phyloP scores from a whole-genome alignment of 2,329 filamentous ascomycete genomes.

The Hypoxylon sp. region DNA sequence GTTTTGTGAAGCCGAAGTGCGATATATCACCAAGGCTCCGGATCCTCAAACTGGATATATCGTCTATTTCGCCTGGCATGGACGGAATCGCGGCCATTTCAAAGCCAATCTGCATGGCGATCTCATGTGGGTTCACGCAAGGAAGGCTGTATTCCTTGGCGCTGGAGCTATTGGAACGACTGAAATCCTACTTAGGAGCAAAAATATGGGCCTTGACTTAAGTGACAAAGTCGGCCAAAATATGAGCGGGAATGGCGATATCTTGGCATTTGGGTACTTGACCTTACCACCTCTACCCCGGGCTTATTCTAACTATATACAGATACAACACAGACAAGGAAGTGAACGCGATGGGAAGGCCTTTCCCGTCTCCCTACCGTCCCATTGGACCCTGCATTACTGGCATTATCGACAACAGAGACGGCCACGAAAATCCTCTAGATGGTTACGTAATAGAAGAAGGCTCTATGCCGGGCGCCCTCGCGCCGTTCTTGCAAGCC shows the following conservation, averaged over 20 bases:
- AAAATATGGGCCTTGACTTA: conserved; percentile 69
- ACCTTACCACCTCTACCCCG: conserved; percentile 2
- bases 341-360: conserved; percentile 70
- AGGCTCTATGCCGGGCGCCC: conserved; percentile 71
- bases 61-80: conserved; percentile 76
- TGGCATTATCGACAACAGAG: conserved; percentile 72
- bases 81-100: conserved; percentile 70
- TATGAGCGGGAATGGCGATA: conserved; percentile 78
- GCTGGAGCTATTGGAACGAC: conserved; percentile 76
- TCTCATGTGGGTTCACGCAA: conserved; percentile 77
- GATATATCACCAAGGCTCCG: conserved; percentile 70
- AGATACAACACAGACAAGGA: conserved; percentile 72
- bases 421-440: conserved; percentile 66
- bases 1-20: conserved; percentile 78
- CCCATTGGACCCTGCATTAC: conserved; percentile 75
- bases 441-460: conserved; percentile 77
- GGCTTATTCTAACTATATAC: conserved; percentile 39
- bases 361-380: conserved; percentile 64
- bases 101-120: conserved; percentile 69
- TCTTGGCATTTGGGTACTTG: conserved; percentile 72
- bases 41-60: conserved; percentile 68
- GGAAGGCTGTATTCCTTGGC: conserved; percentile 75
- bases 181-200: conserved; percentile 75
- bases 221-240: conserved; percentile 71
- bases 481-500: conserved; percentile 69